phyloP scores from a whole-genome alignment of 169 alveolate genomes.

The Amoebophrya sp. region DNA sequence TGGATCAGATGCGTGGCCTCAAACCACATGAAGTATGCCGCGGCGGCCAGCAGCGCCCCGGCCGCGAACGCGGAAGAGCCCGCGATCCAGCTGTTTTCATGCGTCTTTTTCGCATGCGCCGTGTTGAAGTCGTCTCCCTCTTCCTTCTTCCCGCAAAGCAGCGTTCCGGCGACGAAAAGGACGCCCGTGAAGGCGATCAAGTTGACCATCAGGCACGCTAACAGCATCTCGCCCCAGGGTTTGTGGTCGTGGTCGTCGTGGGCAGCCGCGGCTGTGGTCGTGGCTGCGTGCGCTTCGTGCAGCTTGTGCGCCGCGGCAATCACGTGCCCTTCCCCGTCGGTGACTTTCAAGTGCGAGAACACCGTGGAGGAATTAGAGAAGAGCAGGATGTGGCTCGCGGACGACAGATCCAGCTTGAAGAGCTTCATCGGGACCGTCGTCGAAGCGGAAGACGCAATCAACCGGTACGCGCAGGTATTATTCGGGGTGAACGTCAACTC shows the following conservation, averaged over 20 bases:
- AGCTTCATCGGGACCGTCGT: neutral
- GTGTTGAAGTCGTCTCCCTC: too few species aligned
- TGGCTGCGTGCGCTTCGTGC: neutral
- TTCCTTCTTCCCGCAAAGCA: neutral
- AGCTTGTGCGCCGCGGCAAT: neutral
- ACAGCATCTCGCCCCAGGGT: neutral
- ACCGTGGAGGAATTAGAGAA: too few species aligned
- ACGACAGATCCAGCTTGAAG: neutral
- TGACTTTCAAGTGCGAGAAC: neutral
- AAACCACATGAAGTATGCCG: neutral
- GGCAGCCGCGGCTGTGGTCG: neutral
- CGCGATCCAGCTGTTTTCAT: neutral
- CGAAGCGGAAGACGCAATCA: neutral
- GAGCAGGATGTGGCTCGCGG: neutral
- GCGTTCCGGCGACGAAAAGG: neutral
- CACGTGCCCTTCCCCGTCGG: neutral
- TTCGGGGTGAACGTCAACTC: neutral
- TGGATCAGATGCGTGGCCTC: neutral
- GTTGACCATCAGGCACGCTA: neutral
- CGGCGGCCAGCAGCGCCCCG: neutral
- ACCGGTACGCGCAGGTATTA: neutral
- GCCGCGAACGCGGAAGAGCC: neutral
- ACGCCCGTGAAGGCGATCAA: neutral
- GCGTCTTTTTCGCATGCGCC: too few species aligned
- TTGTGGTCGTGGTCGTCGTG: constrained; percentile 16